Percentiles rank a stretch among this genome's conserved stretches.
Conservation (phyloP, 768 basidiomycete genomes). For the Stropharia rugosoannulata region DNA sequence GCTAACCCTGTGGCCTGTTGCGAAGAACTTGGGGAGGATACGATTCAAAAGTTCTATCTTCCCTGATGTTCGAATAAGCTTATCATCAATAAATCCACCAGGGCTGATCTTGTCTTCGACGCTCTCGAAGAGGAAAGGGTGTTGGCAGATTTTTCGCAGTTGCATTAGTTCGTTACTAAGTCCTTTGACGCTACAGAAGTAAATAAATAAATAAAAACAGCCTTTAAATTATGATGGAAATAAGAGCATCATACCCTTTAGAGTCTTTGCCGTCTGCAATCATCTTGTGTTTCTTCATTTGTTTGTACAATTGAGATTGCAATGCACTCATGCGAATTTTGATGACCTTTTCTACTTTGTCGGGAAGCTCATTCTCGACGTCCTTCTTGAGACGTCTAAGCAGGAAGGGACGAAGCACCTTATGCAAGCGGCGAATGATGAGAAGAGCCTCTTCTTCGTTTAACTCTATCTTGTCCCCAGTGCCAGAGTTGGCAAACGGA, state of each 20-base stretch:
- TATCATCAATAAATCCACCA: slow-evolving; percentile 76
- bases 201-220: slow-evolving; percentile 4
- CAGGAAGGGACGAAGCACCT: slow-evolving; percentile 94
- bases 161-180: slow-evolving; percentile 97
- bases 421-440: slow-evolving; percentile 94
- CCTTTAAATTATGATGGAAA: not conserved
- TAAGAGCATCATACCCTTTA: slow-evolving; percentile 58
- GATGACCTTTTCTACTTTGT: slow-evolving; percentile 98
- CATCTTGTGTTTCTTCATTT: slow-evolving; percentile 99
- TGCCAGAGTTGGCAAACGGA: slow-evolving; percentile 97
- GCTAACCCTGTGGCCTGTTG: slow-evolving; percentile 83
- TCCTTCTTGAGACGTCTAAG: slow-evolving; percentile 93
- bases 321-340: slow-evolving; percentile 93
- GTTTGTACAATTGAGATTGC: slow-evolving; percentile 91
- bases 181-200: slow-evolving; percentile 77
- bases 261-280: slow-evolving; percentile 78
- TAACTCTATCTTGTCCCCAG: slow-evolving; percentile 96
- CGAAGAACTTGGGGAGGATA: slow-evolving; percentile 93
- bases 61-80: slow-evolving; percentile 82
- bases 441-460: slow-evolving; percentile 99
- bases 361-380: slow-evolving; percentile 92
- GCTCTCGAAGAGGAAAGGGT: slow-evolving; percentile 94
- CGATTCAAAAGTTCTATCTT: slow-evolving; percentile 92
- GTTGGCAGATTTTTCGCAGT: slow-evolving; percentile 96
- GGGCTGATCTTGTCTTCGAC: slow-evolving; percentile 95